Conservation (phyloP, 306 rosid species). For the Inga leiocalycina region DNA sequence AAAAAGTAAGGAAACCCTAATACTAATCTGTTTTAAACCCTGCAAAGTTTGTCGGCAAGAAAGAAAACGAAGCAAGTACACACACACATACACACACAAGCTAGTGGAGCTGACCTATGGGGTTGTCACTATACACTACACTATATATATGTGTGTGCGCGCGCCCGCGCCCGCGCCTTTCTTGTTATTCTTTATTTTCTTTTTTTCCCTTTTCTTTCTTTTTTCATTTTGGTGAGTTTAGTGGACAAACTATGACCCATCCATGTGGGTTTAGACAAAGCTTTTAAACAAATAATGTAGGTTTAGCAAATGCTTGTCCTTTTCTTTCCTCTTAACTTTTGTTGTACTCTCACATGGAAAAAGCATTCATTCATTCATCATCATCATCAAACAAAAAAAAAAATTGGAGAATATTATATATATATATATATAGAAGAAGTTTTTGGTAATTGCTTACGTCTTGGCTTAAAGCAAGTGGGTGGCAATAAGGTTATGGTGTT, state of each 20-base stretch:
- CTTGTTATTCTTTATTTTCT: conserved; percentile 30
- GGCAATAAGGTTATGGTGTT: conserved; percentile 11
- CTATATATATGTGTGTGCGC: background rate
- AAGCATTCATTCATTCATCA: conserved; percentile 8
- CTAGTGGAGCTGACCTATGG: conserved; percentile 14
- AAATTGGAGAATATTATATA: conserved; percentile 8
- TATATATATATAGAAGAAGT: background rate
- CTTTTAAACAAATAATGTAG: conserved; percentile 44
- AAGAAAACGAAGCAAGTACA: conserved; percentile 42
- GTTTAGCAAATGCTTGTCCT: conserved; percentile 57
- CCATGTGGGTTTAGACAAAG: conserved; percentile 66
- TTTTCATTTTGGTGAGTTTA: conserved; percentile 46
- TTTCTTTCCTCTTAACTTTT: conserved; percentile 61
- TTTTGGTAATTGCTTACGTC: conserved; percentile 13
- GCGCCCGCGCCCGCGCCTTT: background rate
- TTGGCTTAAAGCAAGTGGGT: background rate
- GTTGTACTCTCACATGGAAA: conserved; percentile 66
- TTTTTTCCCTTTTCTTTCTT: background rate
- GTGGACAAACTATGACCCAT: conserved; percentile 75
- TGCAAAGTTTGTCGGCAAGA: conserved; percentile 43
- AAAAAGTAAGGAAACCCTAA: background rate
- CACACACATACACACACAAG: background rate
- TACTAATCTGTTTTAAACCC: background rate
- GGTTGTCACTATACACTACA: conserved; percentile 27
- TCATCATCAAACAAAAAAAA: background rate